phyloP scores from a whole-genome alignment of 2,329 filamentous ascomycete genomes.

The Sporothrix curviconia region DNA sequence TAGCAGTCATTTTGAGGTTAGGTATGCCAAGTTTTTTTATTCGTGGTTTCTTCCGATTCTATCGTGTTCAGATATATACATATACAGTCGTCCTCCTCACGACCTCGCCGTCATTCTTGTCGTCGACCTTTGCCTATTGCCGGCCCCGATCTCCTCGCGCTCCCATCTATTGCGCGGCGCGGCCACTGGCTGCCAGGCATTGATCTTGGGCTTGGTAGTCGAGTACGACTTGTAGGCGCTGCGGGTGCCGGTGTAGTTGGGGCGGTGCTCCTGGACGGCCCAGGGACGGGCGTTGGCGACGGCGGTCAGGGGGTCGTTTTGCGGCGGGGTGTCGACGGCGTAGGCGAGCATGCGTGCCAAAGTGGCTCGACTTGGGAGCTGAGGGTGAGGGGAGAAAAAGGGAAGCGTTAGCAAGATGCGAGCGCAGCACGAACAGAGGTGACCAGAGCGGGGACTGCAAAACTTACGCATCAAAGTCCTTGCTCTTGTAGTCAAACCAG shows the following conservation, averaged over 20 bases:
- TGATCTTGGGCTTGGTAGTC: conserved; percentile 52
- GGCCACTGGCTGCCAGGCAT: conserved; percentile 30
- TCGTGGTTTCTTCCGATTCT: too few species aligned
- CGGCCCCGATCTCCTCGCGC: neutral
- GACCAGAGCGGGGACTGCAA: neutral
- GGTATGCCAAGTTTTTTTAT: neutral
- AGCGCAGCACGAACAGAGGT: neutral
- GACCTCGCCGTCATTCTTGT: too few species aligned
- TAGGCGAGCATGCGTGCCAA: conserved; percentile 98
- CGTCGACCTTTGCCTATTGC: neutral
- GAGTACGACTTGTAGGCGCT: conserved; percentile 88
- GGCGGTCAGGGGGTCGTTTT: conserved; percentile 63
- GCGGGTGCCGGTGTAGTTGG: conserved; percentile 68
- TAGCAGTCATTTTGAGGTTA: neutral
- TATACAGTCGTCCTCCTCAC: neutral
- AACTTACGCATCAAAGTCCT: conserved; percentile 70
- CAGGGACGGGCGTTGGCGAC: conserved; percentile 52
- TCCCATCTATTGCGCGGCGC: conserved; percentile 21
- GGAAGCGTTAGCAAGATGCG: neutral
- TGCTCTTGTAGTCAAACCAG: conserved; percentile 94
- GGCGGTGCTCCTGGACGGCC: conserved; percentile 65
- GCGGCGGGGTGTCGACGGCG: conserved; percentile 78
- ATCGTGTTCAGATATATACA: too few species aligned
- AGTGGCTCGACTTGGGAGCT: conserved; percentile 84
- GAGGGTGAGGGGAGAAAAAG: neutral